Percentiles rank a stretch among this genome's conserved stretches.
phyloP scores from a whole-genome alignment of 768 basidiomycete genomes.

The Naematelia aurantialba region DNA sequence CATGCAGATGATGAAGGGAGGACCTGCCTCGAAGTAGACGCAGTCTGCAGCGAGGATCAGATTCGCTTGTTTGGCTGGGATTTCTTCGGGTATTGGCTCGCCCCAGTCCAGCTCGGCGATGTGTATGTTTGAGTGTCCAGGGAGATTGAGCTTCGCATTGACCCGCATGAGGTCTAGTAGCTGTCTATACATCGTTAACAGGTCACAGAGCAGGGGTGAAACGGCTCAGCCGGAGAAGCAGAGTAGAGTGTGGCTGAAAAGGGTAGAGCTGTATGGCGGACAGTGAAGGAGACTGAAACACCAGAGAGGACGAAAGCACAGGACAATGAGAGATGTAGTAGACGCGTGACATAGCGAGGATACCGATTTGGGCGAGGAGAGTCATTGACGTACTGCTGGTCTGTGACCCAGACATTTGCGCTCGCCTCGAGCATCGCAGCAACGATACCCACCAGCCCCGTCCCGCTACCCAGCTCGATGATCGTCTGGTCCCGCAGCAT shows the following conservation, averaged over 20 bases:
- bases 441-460: conserved; percentile 85
- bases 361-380: neutral
- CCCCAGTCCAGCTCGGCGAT: conserved; percentile 85
- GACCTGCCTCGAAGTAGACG: conserved; percentile 73
- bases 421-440: conserved; percentile 63
- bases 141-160: conserved; percentile 67
- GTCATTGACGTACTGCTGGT: conserved; percentile 70
- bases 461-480: conserved; percentile 84
- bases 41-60: conserved; percentile 87
- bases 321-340: too few relatives aligned
- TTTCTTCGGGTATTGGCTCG: conserved; percentile 55
- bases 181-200: too few relatives aligned
- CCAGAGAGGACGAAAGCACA: neutral
- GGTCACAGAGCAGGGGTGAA: neutral
- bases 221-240: too few relatives aligned
- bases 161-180: conserved; percentile 71
- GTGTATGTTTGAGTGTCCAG: conserved; percentile 49
- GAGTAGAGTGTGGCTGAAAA: too few relatives aligned
- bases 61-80: conserved; percentile 57
- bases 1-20: neutral
- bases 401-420: conserved; percentile 70
- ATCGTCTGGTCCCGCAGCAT: conserved; percentile 60
- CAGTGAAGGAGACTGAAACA: neutral
- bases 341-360: neutral
- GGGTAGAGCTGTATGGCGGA: too few relatives aligned